Percentiles rank a stretch among this genome's conserved stretches.
phyloP scores from a whole-genome alignment of 1,139 yeast species.

The Protomyces macrosporus region DNA sequence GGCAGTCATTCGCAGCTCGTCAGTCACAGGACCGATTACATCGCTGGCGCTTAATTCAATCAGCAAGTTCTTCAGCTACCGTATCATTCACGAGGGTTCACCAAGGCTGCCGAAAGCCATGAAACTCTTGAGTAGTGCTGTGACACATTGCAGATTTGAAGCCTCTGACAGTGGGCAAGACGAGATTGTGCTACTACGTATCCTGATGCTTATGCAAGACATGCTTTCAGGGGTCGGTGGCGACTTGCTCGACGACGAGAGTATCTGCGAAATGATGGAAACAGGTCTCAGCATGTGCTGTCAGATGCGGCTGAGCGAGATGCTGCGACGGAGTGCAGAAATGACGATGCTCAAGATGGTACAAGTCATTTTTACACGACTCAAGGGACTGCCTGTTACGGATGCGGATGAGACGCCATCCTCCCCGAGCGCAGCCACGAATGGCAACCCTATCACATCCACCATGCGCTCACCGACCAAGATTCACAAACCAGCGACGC shows the following conservation, averaged over 20 bases:
- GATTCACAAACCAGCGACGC: conserved; percentile 16
- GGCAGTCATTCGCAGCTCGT: conserved; percentile 74
- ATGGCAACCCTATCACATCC: neutral
- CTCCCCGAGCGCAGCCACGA: conserved; percentile 1
- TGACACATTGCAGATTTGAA: conserved; percentile 92
- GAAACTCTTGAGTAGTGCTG: conserved; percentile 62
- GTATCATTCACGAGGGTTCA: conserved; percentile 46
- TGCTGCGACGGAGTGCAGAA: conserved; percentile 83
- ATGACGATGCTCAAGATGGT: conserved; percentile 71
- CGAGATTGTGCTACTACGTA: conserved; percentile 82
- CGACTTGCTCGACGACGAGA: conserved; percentile 65
- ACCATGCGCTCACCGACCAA: conserved; percentile 30
- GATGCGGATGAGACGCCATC: conserved; percentile 11
- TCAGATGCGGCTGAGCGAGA: conserved; percentile 86
- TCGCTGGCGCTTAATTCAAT: conserved; percentile 73
- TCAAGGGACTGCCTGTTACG: conserved; percentile 40
- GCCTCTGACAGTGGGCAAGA: conserved; percentile 91
- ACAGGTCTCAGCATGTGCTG: conserved; percentile 90
- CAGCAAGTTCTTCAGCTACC: conserved; percentile 63
- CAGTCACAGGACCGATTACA: conserved; percentile 83
- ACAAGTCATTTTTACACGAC: conserved; percentile 58
- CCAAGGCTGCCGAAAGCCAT: conserved; percentile 48
- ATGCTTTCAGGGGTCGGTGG: conserved; percentile 65
- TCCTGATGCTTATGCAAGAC: conserved; percentile 65
- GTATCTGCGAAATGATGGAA: conserved; percentile 81